Percentiles rank a stretch among this genome's conserved stretches.
These are phyloP conservation scores for Chara braunii DNA, from an alignment of 139 green algal genomes.

Conservation along the genomic window DNA sequence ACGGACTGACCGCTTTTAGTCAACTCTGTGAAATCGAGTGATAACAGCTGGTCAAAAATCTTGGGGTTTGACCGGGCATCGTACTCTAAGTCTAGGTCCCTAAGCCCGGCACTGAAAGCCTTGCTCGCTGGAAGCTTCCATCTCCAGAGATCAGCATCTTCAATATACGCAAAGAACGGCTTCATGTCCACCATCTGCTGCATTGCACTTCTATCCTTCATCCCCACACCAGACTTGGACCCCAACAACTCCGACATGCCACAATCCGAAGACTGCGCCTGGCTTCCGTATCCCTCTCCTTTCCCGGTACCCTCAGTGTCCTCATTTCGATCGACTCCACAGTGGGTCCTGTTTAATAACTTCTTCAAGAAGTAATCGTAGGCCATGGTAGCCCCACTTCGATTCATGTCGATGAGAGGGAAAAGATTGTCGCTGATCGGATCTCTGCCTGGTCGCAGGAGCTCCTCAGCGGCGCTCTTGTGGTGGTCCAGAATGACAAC, in stretches of 20 bases:
- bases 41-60: slow-evolving; percentile 49
- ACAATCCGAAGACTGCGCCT: background rate
- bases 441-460: background rate
- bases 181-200: slow-evolving; percentile 6
- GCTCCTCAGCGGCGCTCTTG: slow-evolving; percentile 54
- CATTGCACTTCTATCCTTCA: slow-evolving; percentile 4
- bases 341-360: too few relatives aligned
- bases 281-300: too few relatives aligned
- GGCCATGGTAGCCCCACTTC: slow-evolving; percentile 52
- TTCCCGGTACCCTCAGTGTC: too few relatives aligned
- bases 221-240: background rate
- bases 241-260: background rate
- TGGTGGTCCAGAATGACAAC: slow-evolving; percentile 61
- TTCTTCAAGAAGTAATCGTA: slow-evolving; percentile 50
- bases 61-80: slow-evolving; percentile 43
- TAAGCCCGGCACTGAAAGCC: slow-evolving; percentile 45
- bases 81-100: slow-evolving; percentile 43
- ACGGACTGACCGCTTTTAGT: background rate
- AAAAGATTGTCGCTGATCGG: slow-evolving; percentile 41
- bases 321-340: too few relatives aligned
- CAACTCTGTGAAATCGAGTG: slow-evolving; percentile 1
- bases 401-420: slow-evolving; percentile 51
- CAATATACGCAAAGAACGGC: slow-evolving; percentile 45
- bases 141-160: slow-evolving; percentile 57
- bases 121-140: slow-evolving; percentile 51